Evolutionary conservation across 108 stramenopile species (phyloP).

Genomic region (Licmophora abbreviata): DNA sequence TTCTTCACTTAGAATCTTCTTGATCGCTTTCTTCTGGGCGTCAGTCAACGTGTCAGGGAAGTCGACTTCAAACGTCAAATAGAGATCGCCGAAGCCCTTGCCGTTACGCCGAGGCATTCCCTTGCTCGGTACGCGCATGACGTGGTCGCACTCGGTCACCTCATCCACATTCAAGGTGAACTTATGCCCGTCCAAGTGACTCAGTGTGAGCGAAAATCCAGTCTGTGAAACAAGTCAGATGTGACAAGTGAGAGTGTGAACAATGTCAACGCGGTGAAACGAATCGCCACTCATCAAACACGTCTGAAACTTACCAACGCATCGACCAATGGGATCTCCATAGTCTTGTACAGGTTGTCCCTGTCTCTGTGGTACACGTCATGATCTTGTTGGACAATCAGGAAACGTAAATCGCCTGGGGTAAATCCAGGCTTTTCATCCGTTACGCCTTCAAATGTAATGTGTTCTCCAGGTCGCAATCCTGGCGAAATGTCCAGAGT

Average conservation of each 20-base stretch:
- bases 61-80: slow-evolving; percentile 86
- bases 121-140: slow-evolving; percentile 73
- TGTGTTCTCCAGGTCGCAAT: slow-evolving; percentile 68
- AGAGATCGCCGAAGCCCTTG: slow-evolving; percentile 77
- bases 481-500: slow-evolving; percentile 86
- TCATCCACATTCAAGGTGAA: slow-evolving; percentile 58
- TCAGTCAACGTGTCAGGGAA: slow-evolving; percentile 69
- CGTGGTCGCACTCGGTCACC: slow-evolving; percentile 81
- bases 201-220: slow-evolving; percentile 71
- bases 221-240: slow-evolving; percentile 27
- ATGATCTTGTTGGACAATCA: slow-evolving; percentile 47
- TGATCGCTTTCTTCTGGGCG: slow-evolving; percentile 65
- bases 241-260: background rate
- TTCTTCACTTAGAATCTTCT: slow-evolving; percentile 39
- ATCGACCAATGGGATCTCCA: slow-evolving; percentile 85
- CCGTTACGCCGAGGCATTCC: slow-evolving; percentile 88
- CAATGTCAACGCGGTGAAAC: slow-evolving; percentile 1
- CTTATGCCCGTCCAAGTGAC: slow-evolving; percentile 70
- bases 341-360: slow-evolving; percentile 77
- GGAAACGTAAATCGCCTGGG: slow-evolving; percentile 75
- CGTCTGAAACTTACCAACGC: slow-evolving; percentile 60
- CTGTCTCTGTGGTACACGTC: slow-evolving; percentile 67
- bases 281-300: background rate
- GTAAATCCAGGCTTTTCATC: slow-evolving; percentile 86
- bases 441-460: slow-evolving; percentile 84